A percentile compares a stretch with the other conserved stretches of the same genome.
Evolutionary conservation across 176 grass and related monocot species (phyloP).

Genomic region (Chloris gayana): DNA sequence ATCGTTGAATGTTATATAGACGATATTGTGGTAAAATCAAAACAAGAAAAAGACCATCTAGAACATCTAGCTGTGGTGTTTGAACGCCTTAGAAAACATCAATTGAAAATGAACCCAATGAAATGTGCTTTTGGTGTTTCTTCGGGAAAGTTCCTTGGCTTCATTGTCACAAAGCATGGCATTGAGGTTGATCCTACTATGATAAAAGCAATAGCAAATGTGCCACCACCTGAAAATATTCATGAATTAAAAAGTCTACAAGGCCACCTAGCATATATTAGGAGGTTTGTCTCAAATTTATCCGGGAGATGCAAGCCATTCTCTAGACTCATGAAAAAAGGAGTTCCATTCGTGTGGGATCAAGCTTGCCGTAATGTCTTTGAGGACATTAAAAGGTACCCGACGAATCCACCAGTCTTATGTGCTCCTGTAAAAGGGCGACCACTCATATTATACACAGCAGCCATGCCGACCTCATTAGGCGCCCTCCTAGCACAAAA

Average conservation of each 20-base stretch:
- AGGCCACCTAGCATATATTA: constrained; percentile 1
- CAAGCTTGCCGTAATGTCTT: too few species aligned
- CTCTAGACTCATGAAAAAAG: too few species aligned
- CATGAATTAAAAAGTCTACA: background rate
- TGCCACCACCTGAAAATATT: background rate
- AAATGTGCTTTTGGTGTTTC: background rate
- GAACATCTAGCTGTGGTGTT: too few species aligned
- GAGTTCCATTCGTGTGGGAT: too few species aligned
- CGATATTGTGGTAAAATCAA: constrained; percentile 17
- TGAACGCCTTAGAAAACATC: too few species aligned
- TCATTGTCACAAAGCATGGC: background rate
- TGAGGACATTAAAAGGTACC: background rate
- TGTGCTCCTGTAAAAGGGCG: background rate
- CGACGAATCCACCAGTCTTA: background rate
- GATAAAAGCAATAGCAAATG: background rate
- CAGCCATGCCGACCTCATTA: background rate
- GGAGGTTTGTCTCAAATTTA: background rate
- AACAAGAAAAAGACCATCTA: background rate
- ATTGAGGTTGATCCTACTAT: background rate
- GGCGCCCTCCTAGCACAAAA: background rate
- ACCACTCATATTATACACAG: background rate
- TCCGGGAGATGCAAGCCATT: too few species aligned
- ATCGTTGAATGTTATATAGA: constrained; percentile 2
- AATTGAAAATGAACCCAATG: too few species aligned
- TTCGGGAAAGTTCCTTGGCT: background rate